Evolutionary conservation across 306 rosid genomes (phyloP), one percentile per base, ranked within the genome.

Genomic region (Acacia crassicarpa): DNA sequence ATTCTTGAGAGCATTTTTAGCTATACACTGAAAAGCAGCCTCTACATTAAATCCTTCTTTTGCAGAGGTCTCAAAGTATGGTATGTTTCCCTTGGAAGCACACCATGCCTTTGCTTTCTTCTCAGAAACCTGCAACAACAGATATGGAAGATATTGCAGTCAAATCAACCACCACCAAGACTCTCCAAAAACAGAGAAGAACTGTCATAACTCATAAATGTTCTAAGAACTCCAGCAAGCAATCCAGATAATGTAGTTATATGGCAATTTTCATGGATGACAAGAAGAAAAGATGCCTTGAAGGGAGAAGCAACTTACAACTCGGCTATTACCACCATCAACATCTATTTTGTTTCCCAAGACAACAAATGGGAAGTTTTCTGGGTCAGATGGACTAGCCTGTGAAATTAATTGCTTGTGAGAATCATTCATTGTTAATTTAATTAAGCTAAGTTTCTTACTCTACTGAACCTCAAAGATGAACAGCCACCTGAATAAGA

Each of bases 61-160:
- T 38, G 99, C 99, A 78, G 99, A 95, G 44, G 99, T 93, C 90
- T 96, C 99, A 59, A 96, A 94, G 88, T 93, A 93, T 9, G 99
- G 99, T 45, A 96, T 93, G 86, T 95, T 93, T 84, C 99, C 99
- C 90, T 95, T 95, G 67, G 99, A 92, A 88, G 99, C 99, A 90
- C 99, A 95, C 99, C 99, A 95, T 65, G 99, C 98, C 89, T 91
- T 95, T 43, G 96, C 99, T 91, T 95, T 95, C 98, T 95, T 95
- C 95, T 93, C 98, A 80, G 98, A 95, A 81, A 95, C 88, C 99
- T 95, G 82, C 75, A 76, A 76, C 88, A 73, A 76, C 88, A 70
- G 61, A 74, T n/a, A 70, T 72, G 51, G 63, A 27, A 33, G 75
- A 66, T 51, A 32, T 45, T 32, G 8, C 45, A 44, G 22, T 12